A percentile compares a stretch with the other conserved stretches of the same genome.
Conservation (phyloP, 768 basidiomycete species). For the Amanita muscaria region DNA sequence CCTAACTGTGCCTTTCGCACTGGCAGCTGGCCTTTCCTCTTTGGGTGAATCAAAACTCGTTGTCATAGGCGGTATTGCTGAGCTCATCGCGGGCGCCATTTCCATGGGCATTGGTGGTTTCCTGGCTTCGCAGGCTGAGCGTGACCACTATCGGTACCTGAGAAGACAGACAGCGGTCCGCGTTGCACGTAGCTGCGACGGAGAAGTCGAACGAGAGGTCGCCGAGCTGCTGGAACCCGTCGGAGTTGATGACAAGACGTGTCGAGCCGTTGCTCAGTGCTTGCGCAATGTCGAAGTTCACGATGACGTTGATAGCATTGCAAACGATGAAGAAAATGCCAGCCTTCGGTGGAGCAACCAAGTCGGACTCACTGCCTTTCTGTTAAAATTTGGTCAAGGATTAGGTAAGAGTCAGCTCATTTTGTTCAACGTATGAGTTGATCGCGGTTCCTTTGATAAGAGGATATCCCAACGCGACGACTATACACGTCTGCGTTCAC, state of each 20-base stretch:
- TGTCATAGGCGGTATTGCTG: slow-evolving; percentile 88
- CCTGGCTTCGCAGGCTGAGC: slow-evolving; percentile 93
- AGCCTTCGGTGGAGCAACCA: slow-evolving; percentile 61
- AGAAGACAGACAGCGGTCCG: slow-evolving; percentile 66
- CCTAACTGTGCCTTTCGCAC: slow-evolving; percentile 84
- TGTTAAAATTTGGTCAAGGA: slow-evolving; percentile 95
- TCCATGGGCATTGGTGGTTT: slow-evolving; percentile 99
- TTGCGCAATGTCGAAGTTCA: slow-evolving; percentile 61
- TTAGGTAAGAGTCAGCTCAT: slow-evolving; percentile 44
- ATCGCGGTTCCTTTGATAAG: slow-evolving; percentile 26
- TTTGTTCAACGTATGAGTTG: background rate
- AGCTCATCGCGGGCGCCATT: slow-evolving; percentile 93
- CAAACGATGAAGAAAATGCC: slow-evolving; percentile 47
- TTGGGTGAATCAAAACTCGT: slow-evolving; percentile 88
- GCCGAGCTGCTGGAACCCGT: slow-evolving; percentile 79
- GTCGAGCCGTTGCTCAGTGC: slow-evolving; percentile 67
- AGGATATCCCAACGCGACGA: slow-evolving; percentile 80
- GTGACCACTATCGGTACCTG: slow-evolving; percentile 87
- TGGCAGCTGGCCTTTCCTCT: slow-evolving; percentile 83
- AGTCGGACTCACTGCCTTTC: slow-evolving; percentile 85
- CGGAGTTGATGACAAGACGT: slow-evolving; percentile 80
- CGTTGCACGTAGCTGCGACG: slow-evolving; percentile 82
- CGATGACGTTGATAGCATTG: slow-evolving; percentile 16
- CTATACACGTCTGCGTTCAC: slow-evolving; percentile 90
- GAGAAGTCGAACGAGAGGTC: slow-evolving; percentile 96